Conservation (phyloP, 768 basidiomycete genomes). For the Clavulina sp. region DNA sequence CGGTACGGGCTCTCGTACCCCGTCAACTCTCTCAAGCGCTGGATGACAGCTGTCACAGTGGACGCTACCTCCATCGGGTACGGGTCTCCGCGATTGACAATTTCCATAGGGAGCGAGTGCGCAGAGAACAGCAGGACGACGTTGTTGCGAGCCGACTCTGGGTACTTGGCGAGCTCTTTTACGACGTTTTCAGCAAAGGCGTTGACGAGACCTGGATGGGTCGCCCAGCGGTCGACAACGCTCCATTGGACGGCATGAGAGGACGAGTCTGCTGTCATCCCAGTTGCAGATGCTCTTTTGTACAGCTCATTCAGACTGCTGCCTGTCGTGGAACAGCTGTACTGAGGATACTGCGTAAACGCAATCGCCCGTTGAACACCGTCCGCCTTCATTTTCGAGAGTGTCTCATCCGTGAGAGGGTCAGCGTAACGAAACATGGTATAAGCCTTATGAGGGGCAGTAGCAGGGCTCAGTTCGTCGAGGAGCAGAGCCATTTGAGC, state of each 20-base stretch:
- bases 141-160: conserved; percentile 41
- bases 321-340: conserved; percentile 94
- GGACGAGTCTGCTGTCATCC: conserved; percentile 37
- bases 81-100: conserved; percentile 97
- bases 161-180: conserved; percentile 61
- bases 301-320: conserved; percentile 92
- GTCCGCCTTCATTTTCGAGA: conserved; percentile 70
- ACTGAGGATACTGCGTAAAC: conserved; percentile 98
- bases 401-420: conserved; percentile 71
- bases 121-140: conserved; percentile 88
- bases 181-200: conserved; percentile 83
- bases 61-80: conserved; percentile 92
- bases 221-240: conserved; percentile 96
- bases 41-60: conserved; percentile 87
- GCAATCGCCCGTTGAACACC: conserved; percentile 86
- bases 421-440: conserved; percentile 86
- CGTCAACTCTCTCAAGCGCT: conserved; percentile 32
- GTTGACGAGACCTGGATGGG: conserved; percentile 90
- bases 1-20: conserved; percentile 72
- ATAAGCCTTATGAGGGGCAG: conserved; percentile 91
- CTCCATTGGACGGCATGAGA: conserved; percentile 59
- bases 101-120: conserved; percentile 93
- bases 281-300: conserved; percentile 25
- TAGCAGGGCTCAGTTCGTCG: conserved; percentile 84
- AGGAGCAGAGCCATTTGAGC: conserved; percentile 76